These are phyloP conservation scores for Vanderwaltozyma yarrowii DNA, from an alignment of 805 yeast genomes.

Conservation along the genomic window DNA sequence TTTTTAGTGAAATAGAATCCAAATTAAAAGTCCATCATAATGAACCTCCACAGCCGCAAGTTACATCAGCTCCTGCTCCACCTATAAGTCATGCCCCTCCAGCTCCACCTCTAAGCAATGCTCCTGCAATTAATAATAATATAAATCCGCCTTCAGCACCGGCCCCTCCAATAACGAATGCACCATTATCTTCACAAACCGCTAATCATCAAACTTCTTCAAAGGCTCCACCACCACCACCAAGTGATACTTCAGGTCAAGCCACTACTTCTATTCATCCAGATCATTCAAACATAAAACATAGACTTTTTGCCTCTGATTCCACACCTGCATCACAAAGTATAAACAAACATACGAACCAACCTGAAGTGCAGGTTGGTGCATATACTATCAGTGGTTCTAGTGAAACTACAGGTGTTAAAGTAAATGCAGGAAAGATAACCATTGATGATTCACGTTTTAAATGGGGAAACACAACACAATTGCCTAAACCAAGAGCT, in stretches of 20 bases:
- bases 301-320: constrained; percentile 23
- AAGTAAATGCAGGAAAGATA: constrained; percentile 23
- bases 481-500: constrained; percentile 81
- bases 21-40: constrained; percentile 14
- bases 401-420: constrained; percentile 15
- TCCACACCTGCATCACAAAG: constrained; percentile 25
- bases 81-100: constrained; percentile 8
- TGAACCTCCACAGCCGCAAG: constrained; percentile 25
- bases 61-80: constrained; percentile 5
- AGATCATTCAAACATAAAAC: constrained; percentile 9
- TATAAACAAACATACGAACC: constrained; percentile 15
- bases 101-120: constrained; percentile 16
- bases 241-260: constrained; percentile 3
- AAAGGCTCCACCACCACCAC: constrained; percentile 14
- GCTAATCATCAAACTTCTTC: too few relatives aligned
- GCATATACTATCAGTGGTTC: constrained; percentile 21
- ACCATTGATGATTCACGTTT: constrained; percentile 62
- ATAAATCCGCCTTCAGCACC: constrained; percentile 17
- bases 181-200: constrained; percentile 3
- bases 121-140: constrained; percentile 4
- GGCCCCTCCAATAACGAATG: constrained; percentile 10
- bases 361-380: constrained; percentile 16
- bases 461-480: constrained; percentile 52
- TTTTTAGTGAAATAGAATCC: constrained; percentile 24
- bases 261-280: constrained; percentile 5